Evolutionary conservation across 2,329 filamentous ascomycete genomes (phyloP).

Genomic region (Pseudohalonectria lignicola): DNA sequence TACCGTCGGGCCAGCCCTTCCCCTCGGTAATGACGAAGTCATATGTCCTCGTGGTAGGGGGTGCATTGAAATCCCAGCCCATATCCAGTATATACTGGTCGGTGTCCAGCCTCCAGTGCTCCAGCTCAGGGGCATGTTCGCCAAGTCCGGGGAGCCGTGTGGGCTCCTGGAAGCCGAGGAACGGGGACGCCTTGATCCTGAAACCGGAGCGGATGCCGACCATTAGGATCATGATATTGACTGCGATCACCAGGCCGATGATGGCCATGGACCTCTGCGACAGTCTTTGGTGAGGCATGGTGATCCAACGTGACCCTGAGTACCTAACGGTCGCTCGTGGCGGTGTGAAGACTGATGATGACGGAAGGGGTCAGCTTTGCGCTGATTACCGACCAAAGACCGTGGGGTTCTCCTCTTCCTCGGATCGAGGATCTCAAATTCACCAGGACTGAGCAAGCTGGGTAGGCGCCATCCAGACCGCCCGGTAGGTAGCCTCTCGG

Average conservation of each 20-base stretch:
- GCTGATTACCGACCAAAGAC: no score
- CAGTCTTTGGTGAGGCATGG: not conserved
- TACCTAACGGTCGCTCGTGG: no score
- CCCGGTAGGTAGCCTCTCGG: no score
- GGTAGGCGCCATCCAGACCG: no score
- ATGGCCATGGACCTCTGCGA: not conserved
- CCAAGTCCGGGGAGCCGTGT: not conserved
- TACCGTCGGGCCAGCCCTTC: conserved; percentile 20
- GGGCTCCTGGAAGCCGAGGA: not conserved
- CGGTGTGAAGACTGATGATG: no score
- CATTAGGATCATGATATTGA: conserved; percentile 2
- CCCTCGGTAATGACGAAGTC: conserved; percentile 48
- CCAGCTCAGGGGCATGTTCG: not conserved
- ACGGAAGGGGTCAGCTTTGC: no score
- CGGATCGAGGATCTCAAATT: no score
- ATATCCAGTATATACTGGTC: conserved; percentile 4
- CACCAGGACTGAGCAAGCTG: no score
- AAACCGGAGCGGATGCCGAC: not conserved
- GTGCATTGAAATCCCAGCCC: conserved; percentile 41
- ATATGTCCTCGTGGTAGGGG: conserved; percentile 40
- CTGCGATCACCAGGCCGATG: not conserved
- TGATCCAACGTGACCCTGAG: no score
- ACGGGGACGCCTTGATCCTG: not conserved
- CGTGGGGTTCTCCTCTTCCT: no score
- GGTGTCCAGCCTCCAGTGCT: conserved; percentile 6